These are phyloP conservation scores for Scytalidium lignicola DNA, from an alignment of 2,329 filamentous ascomycete genomes.

Conservation along the genomic window DNA sequence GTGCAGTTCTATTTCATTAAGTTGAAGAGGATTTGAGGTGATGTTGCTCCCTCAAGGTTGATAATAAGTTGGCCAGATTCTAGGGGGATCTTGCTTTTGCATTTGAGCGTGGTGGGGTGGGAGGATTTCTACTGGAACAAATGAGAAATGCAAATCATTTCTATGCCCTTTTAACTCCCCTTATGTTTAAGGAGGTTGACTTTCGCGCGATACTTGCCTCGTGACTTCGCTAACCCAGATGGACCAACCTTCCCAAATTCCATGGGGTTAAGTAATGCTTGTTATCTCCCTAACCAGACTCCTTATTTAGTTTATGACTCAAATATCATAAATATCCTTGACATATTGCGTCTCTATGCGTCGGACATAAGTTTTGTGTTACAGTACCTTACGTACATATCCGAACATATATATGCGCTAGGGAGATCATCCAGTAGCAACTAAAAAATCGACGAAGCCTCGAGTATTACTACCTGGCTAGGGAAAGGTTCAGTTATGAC, in stretches of 20 bases:
- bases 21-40: neutral
- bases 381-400: no score
- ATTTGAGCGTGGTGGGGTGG: neutral
- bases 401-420: neutral
- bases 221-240: no score
- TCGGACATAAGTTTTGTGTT: no score
- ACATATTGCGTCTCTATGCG: no score
- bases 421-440: no score
- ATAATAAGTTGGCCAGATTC: neutral
- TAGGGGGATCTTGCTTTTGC: neutral
- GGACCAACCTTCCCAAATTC: no score
- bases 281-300: no score
- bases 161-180: neutral
- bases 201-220: neutral
- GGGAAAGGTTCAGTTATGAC: neutral
- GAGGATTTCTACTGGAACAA: neutral
- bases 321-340: neutral
- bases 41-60: neutral
- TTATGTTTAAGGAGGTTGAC: neutral
- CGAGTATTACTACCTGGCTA: no score
- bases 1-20: neutral
- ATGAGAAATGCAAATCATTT: neutral
- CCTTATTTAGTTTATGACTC: neutral
- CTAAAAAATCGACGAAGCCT: no score
- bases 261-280: no score